Evolutionary conservation across 768 basidiomycete genomes (phyloP).

Genomic region (Boletus rubropictus): DNA sequence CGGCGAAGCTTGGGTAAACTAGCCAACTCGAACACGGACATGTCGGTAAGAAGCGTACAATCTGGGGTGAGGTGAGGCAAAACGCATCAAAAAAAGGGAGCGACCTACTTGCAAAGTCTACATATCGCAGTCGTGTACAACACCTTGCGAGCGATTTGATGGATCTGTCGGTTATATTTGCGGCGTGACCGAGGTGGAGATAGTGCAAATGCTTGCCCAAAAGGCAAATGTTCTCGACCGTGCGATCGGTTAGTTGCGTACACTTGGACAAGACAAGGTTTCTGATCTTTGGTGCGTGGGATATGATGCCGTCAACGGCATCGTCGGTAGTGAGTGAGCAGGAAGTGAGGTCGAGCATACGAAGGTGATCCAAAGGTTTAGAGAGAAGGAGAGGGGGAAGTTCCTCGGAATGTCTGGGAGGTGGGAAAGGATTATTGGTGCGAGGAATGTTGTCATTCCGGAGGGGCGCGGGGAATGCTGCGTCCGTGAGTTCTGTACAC

Average conservation of each 20-base stretch:
- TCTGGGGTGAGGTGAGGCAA: slow-evolving; percentile 41
- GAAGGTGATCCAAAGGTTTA: slow-evolving; percentile 72
- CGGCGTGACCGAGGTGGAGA: slow-evolving; percentile 90
- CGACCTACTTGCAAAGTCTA: slow-evolving; percentile 89
- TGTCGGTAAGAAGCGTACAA: slow-evolving; percentile 82
- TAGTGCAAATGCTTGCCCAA: slow-evolving; percentile 93
- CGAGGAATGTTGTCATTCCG: slow-evolving; percentile 33
- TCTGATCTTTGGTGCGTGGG: slow-evolving; percentile 76
- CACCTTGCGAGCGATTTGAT: slow-evolving; percentile 77
- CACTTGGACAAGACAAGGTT: slow-evolving; percentile 88
- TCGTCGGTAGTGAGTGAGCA: slow-evolving; percentile 77
- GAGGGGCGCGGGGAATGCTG: slow-evolving; percentile 76
- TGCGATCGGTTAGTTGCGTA: slow-evolving; percentile 65
- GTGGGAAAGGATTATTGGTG: slow-evolving; percentile 39
- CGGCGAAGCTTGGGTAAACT: slow-evolving; percentile 84
- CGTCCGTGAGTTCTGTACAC: slow-evolving; percentile 72
- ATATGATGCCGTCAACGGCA: slow-evolving; percentile 77
- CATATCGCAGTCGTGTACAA: slow-evolving; percentile 88
- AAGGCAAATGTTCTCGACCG: slow-evolving; percentile 76
- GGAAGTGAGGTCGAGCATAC: slow-evolving; percentile 89
- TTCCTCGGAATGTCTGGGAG: slow-evolving; percentile 35
- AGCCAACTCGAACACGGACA: slow-evolving; percentile 89
- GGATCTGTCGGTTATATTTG: slow-evolving; percentile 83
- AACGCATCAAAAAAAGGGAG: neutral
- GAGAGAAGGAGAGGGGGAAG: slow-evolving; percentile 63